A percentile compares a stretch with the other conserved stretches of the same genome.
phyloP scores from a whole-genome alignment of 2,329 filamentous ascomycete species.

The Pseudopithomyces maydicus region DNA sequence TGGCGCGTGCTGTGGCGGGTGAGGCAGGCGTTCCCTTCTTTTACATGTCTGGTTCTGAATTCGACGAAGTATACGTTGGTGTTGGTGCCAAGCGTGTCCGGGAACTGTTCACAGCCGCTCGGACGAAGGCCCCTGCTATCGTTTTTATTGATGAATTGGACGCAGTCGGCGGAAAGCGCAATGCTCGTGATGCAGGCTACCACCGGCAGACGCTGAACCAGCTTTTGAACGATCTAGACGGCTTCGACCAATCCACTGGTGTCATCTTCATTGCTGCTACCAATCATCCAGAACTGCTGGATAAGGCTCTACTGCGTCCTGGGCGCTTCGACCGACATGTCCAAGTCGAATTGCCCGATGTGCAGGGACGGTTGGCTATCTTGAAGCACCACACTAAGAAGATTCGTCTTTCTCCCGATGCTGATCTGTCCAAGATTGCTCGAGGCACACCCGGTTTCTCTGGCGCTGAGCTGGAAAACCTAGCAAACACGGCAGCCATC shows the following conservation, averaged over 20 bases:
- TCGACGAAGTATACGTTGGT: constrained; percentile 97
- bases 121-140: constrained; percentile 85
- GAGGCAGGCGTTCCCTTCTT: constrained; percentile 99
- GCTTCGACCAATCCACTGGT: constrained; percentile 91
- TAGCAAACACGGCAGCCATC: constrained; percentile 94
- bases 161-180: constrained; percentile 91
- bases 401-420: constrained; percentile 78
- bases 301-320: constrained; percentile 91
- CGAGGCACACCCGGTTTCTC: constrained; percentile 90
- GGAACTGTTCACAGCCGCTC: constrained; percentile 84
- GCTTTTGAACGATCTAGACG: constrained; percentile 93
- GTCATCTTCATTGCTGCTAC: constrained; percentile 96
- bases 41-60: constrained; percentile 99
- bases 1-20: constrained; percentile 92
- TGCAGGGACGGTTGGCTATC: constrained; percentile 90
- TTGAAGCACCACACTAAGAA: constrained; percentile 93
- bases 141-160: constrained; percentile 95
- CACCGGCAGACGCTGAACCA: constrained; percentile 98
- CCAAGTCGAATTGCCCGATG: constrained; percentile 85
- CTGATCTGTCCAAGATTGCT: constrained; percentile 83
- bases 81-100: constrained; percentile 96
- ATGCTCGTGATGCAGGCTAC: constrained; percentile 90
- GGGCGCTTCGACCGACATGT: constrained; percentile 96
- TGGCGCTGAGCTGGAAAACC: constrained; percentile 93
- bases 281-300: constrained; percentile 91